A percentile compares a stretch with the other conserved stretches of the same genome.
phyloP scores from a whole-genome alignment of 495 filamentous ascomycete species.

The Antarctomyces pellizariae region DNA sequence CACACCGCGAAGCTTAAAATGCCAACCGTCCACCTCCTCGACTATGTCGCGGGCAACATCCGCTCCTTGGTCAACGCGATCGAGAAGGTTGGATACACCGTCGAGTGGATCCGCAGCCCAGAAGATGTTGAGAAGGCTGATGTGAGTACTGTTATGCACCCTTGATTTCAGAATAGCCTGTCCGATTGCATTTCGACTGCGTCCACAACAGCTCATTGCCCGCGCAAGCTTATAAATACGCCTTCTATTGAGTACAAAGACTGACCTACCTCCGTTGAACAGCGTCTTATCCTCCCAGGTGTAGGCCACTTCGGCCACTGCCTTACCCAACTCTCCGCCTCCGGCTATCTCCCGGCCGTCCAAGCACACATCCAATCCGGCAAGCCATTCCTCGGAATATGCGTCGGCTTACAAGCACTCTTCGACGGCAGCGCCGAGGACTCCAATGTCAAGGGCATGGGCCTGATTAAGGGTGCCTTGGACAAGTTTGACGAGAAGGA shows the following conservation, averaged over 20 bases:
- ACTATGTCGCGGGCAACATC: constrained; percentile 63
- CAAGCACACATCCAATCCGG: constrained; percentile 57
- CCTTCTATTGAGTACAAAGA: too few species aligned
- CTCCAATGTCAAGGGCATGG: constrained; percentile 41
- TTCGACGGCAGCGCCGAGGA: constrained; percentile 71
- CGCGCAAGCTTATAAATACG: too few species aligned
- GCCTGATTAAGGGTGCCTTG: constrained; percentile 45
- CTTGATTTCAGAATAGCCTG: too few species aligned
- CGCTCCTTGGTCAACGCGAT: constrained; percentile 92
- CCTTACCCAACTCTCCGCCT: constrained; percentile 51
- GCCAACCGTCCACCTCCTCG: constrained; percentile 80
- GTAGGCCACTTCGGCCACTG: constrained; percentile 97
- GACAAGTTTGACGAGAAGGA: constrained; percentile 48
- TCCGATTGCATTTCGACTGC: not conserved
- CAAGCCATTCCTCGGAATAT: constrained; percentile 96
- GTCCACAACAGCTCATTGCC: constrained; percentile 1
- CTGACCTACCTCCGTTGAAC: constrained; percentile 2
- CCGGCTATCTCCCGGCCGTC: constrained; percentile 63
- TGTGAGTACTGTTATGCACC: constrained; percentile 31
- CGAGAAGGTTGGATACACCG: constrained; percentile 74
- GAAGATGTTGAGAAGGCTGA: constrained; percentile 66
- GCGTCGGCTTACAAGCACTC: constrained; percentile 78
- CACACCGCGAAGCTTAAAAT: too few species aligned
- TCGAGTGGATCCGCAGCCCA: constrained; percentile 77
- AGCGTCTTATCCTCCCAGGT: constrained; percentile 83